These are phyloP conservation scores for Phaeosphaeriaceae sp. DNA, from an alignment of 2,329 filamentous ascomycete genomes.

Conservation along the genomic window DNA sequence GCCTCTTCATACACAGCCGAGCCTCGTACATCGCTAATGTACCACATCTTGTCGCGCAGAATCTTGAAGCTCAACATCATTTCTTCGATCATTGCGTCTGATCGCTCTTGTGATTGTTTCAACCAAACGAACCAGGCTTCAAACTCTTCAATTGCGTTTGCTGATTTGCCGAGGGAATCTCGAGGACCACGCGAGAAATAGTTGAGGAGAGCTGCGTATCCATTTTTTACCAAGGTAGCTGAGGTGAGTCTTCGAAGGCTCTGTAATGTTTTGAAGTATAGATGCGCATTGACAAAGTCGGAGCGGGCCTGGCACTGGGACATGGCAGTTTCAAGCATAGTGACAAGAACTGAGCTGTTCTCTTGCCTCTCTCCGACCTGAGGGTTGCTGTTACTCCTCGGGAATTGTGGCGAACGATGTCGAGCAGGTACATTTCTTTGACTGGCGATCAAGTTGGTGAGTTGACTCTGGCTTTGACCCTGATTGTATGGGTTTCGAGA, in stretches of 20 bases:
- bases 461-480: conserved; percentile 41
- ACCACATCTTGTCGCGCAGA: conserved; percentile 98
- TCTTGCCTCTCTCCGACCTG: conserved; percentile 38
- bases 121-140: conserved; percentile 84
- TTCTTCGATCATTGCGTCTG: conserved; percentile 74
- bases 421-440: conserved; percentile 43
- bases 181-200: conserved; percentile 75
- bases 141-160: conserved; percentile 76
- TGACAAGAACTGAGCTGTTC: conserved; percentile 63
- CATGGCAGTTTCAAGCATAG: conserved; percentile 78
- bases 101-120: conserved; percentile 79
- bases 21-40: conserved; percentile 89
- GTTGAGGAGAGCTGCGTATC: conserved; percentile 74
- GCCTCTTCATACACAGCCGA: conserved; percentile 88
- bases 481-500: conserved; percentile 61
- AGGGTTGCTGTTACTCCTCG: conserved; percentile 51
- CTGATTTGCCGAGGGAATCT: conserved; percentile 71
- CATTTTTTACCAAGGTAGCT: conserved; percentile 67
- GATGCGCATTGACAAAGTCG: conserved; percentile 82
- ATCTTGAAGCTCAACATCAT: conserved; percentile 77
- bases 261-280: conserved; percentile 83
- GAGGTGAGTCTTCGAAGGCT: conserved; percentile 70
- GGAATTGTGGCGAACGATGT: conserved; percentile 46
- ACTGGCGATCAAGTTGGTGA: conserved; percentile 48
- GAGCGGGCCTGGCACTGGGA: conserved; percentile 77